Evolutionary conservation across 2,329 filamentous ascomycete species (phyloP).

Genomic region (Thielaviopsis ethacetica): DNA sequence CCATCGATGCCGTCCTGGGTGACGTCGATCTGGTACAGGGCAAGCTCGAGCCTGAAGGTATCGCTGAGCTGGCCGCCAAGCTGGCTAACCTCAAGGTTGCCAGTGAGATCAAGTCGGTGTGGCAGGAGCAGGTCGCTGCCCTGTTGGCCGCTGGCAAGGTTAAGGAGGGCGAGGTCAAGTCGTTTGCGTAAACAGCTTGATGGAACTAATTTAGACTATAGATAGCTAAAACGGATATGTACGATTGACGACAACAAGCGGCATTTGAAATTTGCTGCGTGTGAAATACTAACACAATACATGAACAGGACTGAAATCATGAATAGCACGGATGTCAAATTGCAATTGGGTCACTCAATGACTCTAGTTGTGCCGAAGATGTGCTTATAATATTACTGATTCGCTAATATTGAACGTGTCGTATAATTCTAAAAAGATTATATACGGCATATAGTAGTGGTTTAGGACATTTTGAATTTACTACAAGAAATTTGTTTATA

Average conservation of each 20-base stretch:
- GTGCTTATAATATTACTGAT: conserved; percentile 60
- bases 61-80: conserved; percentile 67
- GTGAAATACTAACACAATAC: background rate
- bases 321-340: conserved; percentile 97
- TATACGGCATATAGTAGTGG: background rate
- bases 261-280: background rate
- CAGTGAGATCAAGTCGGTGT: conserved; percentile 72
- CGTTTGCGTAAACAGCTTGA: conserved; percentile 24
- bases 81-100: conserved; percentile 65
- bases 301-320: background rate
- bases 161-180: conserved; percentile 68
- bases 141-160: conserved; percentile 71
- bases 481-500: too few relatives aligned
- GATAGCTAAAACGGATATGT: conserved; percentile 17
- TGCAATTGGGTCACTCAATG: conserved; percentile 72
- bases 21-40: conserved; percentile 77
- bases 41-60: conserved; percentile 83
- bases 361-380: conserved; percentile 97
- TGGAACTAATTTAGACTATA: conserved; percentile 3
- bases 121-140: conserved; percentile 59
- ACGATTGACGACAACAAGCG: background rate
- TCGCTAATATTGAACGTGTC: background rate
- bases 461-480: background rate
- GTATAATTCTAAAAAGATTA: background rate
- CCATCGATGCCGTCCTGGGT: conserved; percentile 67